Evolutionary conservation across 371 early-diverging fungal genomes (phyloP).

Genomic region (Polyrhizophydium stewartii): DNA sequence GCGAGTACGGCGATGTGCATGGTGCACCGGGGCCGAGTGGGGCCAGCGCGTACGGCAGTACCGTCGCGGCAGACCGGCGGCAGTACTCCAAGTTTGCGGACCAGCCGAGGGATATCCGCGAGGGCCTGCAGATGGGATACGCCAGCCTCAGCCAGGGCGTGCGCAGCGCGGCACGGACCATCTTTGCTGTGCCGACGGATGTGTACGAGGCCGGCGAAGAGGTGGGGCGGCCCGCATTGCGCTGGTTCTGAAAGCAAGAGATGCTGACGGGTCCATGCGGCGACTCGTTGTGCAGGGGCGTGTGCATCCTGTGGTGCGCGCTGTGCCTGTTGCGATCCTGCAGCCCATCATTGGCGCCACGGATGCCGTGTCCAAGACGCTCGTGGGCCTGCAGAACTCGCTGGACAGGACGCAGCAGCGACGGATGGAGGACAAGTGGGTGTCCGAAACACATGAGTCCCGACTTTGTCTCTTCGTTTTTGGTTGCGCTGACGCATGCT

Average conservation of each 20-base stretch:
- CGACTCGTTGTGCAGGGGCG: constrained; percentile 40
- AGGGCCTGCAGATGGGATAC: constrained; percentile 82
- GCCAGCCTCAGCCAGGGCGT: constrained; percentile 71
- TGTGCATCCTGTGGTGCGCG: constrained; percentile 74
- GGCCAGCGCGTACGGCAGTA: no score
- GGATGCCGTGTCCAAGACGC: constrained; percentile 87
- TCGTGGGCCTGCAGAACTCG: constrained; percentile 84
- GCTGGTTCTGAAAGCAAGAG: no score
- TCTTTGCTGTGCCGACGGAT: constrained; percentile 83
- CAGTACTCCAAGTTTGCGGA: constrained; percentile 71
- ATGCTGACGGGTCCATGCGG: background rate
- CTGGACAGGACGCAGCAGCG: constrained; percentile 77
- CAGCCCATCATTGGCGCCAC: constrained; percentile 95
- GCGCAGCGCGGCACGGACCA: constrained; percentile 76
- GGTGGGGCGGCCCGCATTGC: background rate
- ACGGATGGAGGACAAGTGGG: constrained; percentile 73
- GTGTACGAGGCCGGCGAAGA: constrained; percentile 60
- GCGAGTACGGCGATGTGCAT: background rate
- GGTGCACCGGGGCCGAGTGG: background rate
- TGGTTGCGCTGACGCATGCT: no score
- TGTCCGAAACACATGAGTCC: no score
- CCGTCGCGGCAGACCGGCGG: background rate
- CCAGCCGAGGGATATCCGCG: constrained; percentile 77
- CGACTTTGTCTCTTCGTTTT: no score
- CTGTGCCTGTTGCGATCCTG: constrained; percentile 91